Evolutionary conservation across 139 green algal species (phyloP).

Genomic region (Zygnema cylindricum): DNA sequence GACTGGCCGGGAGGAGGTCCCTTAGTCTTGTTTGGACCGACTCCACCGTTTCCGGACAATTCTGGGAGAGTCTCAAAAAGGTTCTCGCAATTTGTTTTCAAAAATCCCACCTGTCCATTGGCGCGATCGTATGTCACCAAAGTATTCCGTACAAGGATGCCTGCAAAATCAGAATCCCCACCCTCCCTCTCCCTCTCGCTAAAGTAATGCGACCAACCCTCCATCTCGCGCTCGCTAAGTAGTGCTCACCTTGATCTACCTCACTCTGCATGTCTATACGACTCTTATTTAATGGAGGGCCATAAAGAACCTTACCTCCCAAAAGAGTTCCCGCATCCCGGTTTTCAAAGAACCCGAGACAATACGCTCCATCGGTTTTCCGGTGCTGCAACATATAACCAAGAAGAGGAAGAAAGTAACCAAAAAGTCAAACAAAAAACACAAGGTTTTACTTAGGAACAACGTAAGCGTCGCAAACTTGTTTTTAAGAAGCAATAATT

Average conservation of each 20-base stretch:
- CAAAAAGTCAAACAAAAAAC: no score
- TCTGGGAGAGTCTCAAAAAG: conserved; percentile 17
- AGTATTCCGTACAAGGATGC: conserved; percentile 58
- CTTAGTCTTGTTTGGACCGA: no score
- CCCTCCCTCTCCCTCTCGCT: conserved; percentile 3
- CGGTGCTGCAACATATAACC: conserved; percentile 61
- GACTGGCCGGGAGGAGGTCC: no score
- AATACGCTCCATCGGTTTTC: conserved; percentile 75
- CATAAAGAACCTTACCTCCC: conserved; percentile 78
- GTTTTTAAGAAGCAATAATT: no score
- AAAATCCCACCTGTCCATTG: conserved; percentile 48
- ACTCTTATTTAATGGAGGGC: no score
- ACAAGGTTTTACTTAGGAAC: no score
- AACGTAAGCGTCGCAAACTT: no score
- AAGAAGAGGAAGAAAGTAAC: not conserved
- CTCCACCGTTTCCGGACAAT: not conserved
- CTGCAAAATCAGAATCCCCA: conserved; percentile 25
- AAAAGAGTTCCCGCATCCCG: conserved; percentile 77
- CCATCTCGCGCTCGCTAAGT: no score
- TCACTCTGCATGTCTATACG: no score
- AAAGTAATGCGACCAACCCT: not conserved
- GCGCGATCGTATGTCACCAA: conserved; percentile 58
- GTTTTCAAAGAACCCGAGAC: conserved; percentile 93
- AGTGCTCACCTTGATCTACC: no score
- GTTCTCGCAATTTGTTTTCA: conserved; percentile 38